Percentiles rank a stretch among this genome's conserved stretches.
Evolutionary conservation across 805 yeast species (phyloP).

Genomic region (Cyberlindnera petersonii): DNA sequence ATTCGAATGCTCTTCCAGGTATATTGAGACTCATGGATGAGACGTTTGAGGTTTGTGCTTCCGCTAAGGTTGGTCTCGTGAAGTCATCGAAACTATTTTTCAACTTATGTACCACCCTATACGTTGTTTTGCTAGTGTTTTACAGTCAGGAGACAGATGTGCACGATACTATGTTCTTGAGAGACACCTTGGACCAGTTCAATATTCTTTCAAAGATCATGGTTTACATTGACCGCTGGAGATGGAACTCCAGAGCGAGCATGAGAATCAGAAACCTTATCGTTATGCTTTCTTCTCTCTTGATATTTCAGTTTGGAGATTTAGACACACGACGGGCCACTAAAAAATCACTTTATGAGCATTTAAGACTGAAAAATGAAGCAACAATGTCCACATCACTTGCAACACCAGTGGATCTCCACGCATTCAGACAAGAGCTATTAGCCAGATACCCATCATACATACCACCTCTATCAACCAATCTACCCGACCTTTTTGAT

Average conservation of each 20-base stretch:
- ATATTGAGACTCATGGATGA: constrained; percentile 5
- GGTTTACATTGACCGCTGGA: constrained; percentile 59
- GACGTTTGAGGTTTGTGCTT: constrained; percentile 9
- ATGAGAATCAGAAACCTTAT: constrained; percentile 57
- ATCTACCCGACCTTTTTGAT: constrained; percentile 54
- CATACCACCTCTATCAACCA: constrained; percentile 46
- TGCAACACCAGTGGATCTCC: constrained; percentile 83
- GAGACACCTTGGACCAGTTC: constrained; percentile 23
- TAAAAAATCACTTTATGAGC: constrained; percentile 43
- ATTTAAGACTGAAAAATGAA: constrained; percentile 33
- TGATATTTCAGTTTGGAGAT: constrained; percentile 64
- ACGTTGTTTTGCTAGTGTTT: constrained; percentile 11
- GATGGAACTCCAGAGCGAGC: constrained; percentile 45
- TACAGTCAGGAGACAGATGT: constrained; percentile 6
- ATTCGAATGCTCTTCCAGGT: constrained; percentile 8
- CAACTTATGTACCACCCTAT: constrained; percentile 15
- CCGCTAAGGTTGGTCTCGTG: constrained; percentile 4
- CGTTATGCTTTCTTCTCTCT: constrained; percentile 47
- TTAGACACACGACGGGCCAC: constrained; percentile 35
- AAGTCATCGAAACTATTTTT: constrained; percentile 15
- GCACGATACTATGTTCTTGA: constrained; percentile 1
- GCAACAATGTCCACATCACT: constrained; percentile 32
- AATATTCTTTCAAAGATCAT: constrained; percentile 44
- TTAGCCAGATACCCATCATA: constrained; percentile 72
- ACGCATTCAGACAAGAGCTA: constrained; percentile 72